Evolutionary conservation across 1,284 basidiomycete species (phyloP), one percentile per base, ranked within the genome.

Genomic region (Apiotrichum porosum): DNA sequence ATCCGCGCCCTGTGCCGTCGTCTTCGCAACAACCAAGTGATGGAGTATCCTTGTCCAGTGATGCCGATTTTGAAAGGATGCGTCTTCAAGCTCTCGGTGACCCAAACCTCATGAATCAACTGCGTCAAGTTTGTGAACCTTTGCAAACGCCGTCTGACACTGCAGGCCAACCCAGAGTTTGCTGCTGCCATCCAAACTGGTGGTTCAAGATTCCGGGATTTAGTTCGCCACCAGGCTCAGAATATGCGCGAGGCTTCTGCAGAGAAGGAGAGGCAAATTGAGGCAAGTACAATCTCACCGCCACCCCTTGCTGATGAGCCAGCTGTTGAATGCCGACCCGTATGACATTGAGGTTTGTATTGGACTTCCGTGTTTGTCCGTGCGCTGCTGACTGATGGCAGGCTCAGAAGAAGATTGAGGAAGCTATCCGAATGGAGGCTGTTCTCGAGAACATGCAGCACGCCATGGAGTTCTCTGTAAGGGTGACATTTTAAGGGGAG

Each of bases 371-470:
- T 28, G 8, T 28, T 28, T 22, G 9, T 19, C 18, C 10, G 26
- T 4, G 6, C 2, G 2, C 18, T 31, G 23, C 48, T 49, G 19
- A 36, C 34, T 0, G 12, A 8, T 10, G 3, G 1, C 35, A 68
- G 62, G 77, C 92, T 0, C 95, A 98, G 73, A 79, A 79, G 52
- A 84, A 81, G 74, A 98, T 98, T 51, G 94, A 97, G 69, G 95
- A 97, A 66, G 84, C 84, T 1, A 97, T 98, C 56, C 77, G 87
- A 45, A 86, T 92, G 69, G 83, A 97, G 65, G 86, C 85, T 0
- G 86, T 98, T 9, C 74, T 86, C 62, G 93, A 97, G 75, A 92
- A 94, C 65, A 80, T 92, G 79, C 82, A 86, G 54, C 88, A 93
- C 73, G 92, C 92, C 4, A 77, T 94, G 62, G 92, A 94, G 71